phyloP scores from a whole-genome alignment of 257 asterid genomes.

The Plantago elongata region DNA sequence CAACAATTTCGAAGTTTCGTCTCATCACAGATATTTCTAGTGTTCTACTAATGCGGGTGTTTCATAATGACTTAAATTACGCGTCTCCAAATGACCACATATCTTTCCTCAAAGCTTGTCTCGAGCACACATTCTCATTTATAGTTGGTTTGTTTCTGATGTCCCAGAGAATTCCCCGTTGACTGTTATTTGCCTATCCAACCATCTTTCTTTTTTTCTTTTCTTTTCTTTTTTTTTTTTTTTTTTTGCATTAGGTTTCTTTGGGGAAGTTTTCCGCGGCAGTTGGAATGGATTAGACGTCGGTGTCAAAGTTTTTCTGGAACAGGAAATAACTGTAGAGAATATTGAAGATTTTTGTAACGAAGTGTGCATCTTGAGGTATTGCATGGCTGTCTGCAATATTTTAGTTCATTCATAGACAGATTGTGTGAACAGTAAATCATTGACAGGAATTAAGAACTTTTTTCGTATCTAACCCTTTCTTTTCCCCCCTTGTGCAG shows the following conservation, averaged over 20 bases:
- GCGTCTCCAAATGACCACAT: too few species aligned
- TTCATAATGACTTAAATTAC: too few species aligned
- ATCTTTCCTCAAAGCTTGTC: not conserved
- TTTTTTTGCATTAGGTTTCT: constrained; percentile 52
- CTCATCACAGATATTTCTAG: too few species aligned
- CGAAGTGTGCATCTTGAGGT: constrained; percentile 86
- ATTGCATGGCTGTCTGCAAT: constrained; percentile 18
- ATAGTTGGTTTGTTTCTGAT: not conserved
- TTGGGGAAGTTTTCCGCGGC: constrained; percentile 93
- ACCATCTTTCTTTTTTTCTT: not conserved
- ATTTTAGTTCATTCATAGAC: constrained; percentile 3
- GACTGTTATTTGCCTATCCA: constrained; percentile 10
- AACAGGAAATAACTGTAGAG: constrained; percentile 74
- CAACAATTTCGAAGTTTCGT: too few species aligned
- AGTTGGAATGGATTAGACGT: constrained; percentile 84
- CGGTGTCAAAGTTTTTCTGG: constrained; percentile 70
- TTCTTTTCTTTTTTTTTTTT: not conserved
- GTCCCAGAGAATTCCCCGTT: not conserved
- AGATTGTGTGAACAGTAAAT: constrained; percentile 3
- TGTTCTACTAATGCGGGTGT: too few species aligned
- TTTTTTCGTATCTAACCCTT: constrained; percentile 26
- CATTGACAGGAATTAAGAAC: constrained; percentile 6
- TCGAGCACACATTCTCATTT: not conserved
- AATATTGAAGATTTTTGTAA: constrained; percentile 90
- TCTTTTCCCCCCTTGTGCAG: constrained; percentile 42